Evolutionary conservation across 1,284 basidiomycete species (phyloP).

Genomic region (Cryptococcus sp.): DNA sequence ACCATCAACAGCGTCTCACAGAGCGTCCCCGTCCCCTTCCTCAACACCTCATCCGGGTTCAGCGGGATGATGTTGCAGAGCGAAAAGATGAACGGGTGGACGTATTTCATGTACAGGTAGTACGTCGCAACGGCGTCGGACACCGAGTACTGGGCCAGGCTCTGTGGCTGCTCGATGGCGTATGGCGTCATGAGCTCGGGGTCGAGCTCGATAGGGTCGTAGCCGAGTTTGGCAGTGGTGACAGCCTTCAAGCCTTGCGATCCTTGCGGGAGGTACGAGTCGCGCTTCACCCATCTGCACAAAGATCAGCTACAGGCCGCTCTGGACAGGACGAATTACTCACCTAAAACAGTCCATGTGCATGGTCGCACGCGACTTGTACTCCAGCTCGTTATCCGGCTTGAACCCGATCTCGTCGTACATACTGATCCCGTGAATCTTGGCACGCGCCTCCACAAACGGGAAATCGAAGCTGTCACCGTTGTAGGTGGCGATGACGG

Average conservation of each 20-base stretch:
- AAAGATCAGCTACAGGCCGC: background rate
- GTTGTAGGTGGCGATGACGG: conserved; percentile 98
- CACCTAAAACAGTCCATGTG: conserved; percentile 98
- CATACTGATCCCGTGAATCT: conserved; percentile 92
- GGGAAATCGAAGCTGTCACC: conserved; percentile 99
- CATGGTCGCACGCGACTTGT: conserved; percentile 86
- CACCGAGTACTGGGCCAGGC: conserved; percentile 95
- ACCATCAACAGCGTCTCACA: conserved; percentile 99
- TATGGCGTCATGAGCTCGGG: conserved; percentile 99
- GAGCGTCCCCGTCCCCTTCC: conserved; percentile 93
- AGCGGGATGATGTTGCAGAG: conserved; percentile 99
- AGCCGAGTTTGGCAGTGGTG: conserved; percentile 93
- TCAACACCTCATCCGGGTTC: conserved; percentile 90
- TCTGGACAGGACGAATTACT: conserved; percentile 7
- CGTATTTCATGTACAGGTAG: conserved; percentile 99
- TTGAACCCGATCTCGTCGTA: conserved; percentile 91
- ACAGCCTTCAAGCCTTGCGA: conserved; percentile 98
- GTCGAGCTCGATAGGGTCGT: conserved; percentile 95
- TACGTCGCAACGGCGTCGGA: conserved; percentile 99
- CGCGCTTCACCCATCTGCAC: conserved; percentile 87
- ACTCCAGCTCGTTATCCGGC: conserved; percentile 90
- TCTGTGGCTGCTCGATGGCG: conserved; percentile 92
- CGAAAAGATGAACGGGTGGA: conserved; percentile 99
- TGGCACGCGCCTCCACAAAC: conserved; percentile 85
- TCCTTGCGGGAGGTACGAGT: conserved; percentile 98